phyloP scores from a whole-genome alignment of 2,329 filamentous ascomycete genomes.

The Botrytis paeoniae region DNA sequence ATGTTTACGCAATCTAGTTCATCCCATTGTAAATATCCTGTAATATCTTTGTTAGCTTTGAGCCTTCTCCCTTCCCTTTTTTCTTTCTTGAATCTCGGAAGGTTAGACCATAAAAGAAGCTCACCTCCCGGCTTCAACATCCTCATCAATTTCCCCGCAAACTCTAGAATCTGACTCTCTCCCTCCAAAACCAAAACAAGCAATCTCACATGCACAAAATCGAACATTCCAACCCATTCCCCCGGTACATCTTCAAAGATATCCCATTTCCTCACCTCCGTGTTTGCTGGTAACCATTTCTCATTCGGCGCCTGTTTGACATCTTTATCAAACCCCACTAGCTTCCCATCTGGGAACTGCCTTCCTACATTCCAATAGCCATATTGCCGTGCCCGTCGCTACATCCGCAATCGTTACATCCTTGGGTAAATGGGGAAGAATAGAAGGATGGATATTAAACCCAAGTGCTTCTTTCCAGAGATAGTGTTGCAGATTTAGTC shows the following conservation, averaged over 20 bases:
- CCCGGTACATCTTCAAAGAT: background rate
- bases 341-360: background rate
- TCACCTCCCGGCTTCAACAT: slow-evolving; percentile 6
- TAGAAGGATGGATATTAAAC: slow-evolving; percentile 1
- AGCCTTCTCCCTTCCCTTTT: background rate
- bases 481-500: slow-evolving; percentile 8
- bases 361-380: slow-evolving; percentile 12
- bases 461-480: slow-evolving; percentile 10
- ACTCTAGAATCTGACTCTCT: background rate
- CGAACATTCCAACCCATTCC: background rate
- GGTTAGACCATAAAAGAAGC: background rate
- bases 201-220: background rate
- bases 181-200: background rate
- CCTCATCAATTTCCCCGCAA: slow-evolving; percentile 2
- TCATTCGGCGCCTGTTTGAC: background rate
- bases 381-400: slow-evolving; percentile 1
- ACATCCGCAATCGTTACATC: slow-evolving; percentile 6
- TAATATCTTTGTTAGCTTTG: background rate
- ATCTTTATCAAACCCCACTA: slow-evolving; percentile 3
- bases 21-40: slow-evolving; percentile 15
- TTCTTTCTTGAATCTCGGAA: background rate
- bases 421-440: background rate
- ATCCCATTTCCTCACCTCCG: background rate
- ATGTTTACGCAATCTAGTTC: slow-evolving; percentile 10
- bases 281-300: background rate